Conservation (phyloP, 192 early-diverging fungal species). For the Umbelopsis vinacea region DNA sequence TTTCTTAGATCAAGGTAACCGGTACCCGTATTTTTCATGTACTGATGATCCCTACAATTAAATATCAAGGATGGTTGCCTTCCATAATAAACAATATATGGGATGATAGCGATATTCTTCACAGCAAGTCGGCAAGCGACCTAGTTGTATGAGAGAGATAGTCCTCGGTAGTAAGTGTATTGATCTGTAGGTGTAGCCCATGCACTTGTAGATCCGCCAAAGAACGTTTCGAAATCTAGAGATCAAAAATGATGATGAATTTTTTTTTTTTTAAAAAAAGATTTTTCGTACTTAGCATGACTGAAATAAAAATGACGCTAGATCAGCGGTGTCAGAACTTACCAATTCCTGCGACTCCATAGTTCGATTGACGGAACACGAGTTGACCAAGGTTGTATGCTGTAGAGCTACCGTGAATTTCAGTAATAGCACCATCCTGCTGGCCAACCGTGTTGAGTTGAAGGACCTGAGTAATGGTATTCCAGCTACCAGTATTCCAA, state of each 20-base stretch:
- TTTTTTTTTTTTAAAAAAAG: too few relatives aligned
- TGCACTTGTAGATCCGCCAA: neutral
- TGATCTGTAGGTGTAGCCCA: conserved; percentile 13
- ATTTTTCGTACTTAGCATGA: neutral
- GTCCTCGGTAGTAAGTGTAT: conserved; percentile 16
- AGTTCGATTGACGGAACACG: neutral
- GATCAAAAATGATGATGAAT: too few relatives aligned
- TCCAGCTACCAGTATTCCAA: conserved; percentile 44
- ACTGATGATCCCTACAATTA: too few relatives aligned
- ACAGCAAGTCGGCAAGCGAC: neutral
- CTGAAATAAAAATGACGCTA: neutral
- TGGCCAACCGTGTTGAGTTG: neutral
- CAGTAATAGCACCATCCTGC: neutral
- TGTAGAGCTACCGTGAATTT: neutral
- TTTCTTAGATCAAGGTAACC: too few relatives aligned
- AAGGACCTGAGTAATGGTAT: conserved; percentile 38
- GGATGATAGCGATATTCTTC: too few relatives aligned
- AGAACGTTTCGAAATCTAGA: conserved; percentile 26
- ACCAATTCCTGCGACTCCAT: conserved; percentile 8
- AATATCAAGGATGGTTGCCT: too few relatives aligned
- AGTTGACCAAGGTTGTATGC: neutral
- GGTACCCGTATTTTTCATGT: too few relatives aligned
- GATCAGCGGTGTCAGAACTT: neutral
- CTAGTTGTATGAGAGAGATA: conserved; percentile 1
- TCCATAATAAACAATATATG: too few relatives aligned